These are phyloP conservation scores for Hymenoscyphus fraxineus DNA, from an alignment of 2,329 filamentous ascomycete genomes.

Conservation along the genomic window DNA sequence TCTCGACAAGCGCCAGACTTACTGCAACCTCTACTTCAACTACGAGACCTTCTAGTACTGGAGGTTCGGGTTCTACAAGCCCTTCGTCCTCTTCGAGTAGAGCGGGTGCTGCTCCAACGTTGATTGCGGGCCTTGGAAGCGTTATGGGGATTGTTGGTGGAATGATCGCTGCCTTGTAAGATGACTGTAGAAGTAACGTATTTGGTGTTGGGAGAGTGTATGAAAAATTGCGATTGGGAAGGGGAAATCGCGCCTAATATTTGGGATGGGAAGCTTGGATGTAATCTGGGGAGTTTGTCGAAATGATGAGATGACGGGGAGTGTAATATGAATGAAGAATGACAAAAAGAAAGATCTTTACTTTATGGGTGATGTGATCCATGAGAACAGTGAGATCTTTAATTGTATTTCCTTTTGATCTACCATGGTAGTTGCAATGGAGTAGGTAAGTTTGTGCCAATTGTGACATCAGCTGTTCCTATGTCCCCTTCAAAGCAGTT, in stretches of 20 bases:
- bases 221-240: slow-evolving; percentile 3
- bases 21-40: not conserved
- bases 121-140: slow-evolving; percentile 17
- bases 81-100: not conserved
- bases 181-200: not conserved
- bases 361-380: not conserved
- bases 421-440: slow-evolving; percentile 66
- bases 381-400: not conserved
- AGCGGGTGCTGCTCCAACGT: slow-evolving; percentile 6
- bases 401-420: not conserved
- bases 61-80: not conserved
- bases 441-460: slow-evolving; percentile 59
- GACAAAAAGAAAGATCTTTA: not conserved
- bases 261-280: not conserved
- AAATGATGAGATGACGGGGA: not conserved
- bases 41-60: not conserved
- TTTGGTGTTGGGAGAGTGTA: not conserved
- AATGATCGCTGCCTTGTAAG: slow-evolving; percentile 21
- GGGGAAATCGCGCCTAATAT: not conserved
- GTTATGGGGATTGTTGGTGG: slow-evolving; percentile 16
- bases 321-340: not conserved
- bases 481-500: slow-evolving; percentile 53
- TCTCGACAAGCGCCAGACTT: slow-evolving; percentile 6
- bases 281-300: not conserved
- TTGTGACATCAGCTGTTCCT: slow-evolving; percentile 60